Evolutionary conservation across 2,329 filamentous ascomycete species (phyloP), one percentile per base, ranked within the genome.

Genomic region (Sporothrix curviconia): DNA sequence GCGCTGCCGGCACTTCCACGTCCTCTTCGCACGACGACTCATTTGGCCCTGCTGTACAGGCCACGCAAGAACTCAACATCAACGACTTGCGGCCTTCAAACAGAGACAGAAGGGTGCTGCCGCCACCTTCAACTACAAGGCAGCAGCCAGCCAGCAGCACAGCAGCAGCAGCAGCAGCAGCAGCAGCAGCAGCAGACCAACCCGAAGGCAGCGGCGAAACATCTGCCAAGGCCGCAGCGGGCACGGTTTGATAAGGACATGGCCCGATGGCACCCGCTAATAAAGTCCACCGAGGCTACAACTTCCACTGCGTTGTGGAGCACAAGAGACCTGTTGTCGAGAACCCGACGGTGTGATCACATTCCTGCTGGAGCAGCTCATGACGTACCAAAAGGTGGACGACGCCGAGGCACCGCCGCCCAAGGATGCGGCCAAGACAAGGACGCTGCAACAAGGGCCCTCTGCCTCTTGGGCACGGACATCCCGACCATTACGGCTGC

Each of bases 271-370:
- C 87, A 90, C 65, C 79, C 76, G 19, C 76, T 81, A 3, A 95
- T 92, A 70, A 71, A 71, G 32, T 95, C 92, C 70, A 70, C 70
- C 24, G 63, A 70, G 25, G 95, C 92, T 70, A 70, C 77, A 3
- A 65, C 74, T n/a, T n/a, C n/a, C n/a, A n/a, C n/a, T n/a, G n/a
- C n/a, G n/a, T n/a, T 0, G 69, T 74, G 36, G 91, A 96, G 60
- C 72, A 83, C 40, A 96, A 95, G 72, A 78, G 89, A 8, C 92
- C 94, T 1, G 79, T 92, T 12, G 85, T 96, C 6, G 92, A 96
- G 70, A 91, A 94, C 61, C 90, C 92, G 94, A 97, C 70, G 94
- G 94, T 4, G 90, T 99, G 3, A 86, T 99, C 58, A 90, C 97
- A 67, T 99, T 96, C 71, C 78, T 99, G 22, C 83, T 99, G 4